phyloP scores from a whole-genome alignment of 2,329 filamentous ascomycete species.

The Colletotrichum paranaense region DNA sequence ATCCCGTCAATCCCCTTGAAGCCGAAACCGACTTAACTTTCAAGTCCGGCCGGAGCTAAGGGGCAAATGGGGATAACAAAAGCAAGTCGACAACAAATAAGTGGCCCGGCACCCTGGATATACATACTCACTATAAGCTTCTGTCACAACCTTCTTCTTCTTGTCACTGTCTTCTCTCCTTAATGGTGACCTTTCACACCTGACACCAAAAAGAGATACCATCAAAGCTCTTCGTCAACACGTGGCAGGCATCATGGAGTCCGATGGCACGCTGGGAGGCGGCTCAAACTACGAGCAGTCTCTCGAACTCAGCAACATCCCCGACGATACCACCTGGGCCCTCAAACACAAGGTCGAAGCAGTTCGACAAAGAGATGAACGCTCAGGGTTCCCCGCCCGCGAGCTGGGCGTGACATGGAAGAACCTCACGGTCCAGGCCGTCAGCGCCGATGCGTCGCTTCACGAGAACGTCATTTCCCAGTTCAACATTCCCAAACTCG shows the following conservation, averaged over 20 bases:
- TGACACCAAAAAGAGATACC: constrained; percentile 4
- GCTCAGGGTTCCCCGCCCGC: constrained; percentile 58
- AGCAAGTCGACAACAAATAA: neutral
- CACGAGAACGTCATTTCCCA: constrained; percentile 74
- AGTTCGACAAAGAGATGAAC: constrained; percentile 53
- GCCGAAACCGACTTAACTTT: constrained; percentile 8
- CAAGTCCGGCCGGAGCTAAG: neutral
- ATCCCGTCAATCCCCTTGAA: neutral
- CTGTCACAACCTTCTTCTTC: neutral
- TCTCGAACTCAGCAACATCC: constrained; percentile 8
- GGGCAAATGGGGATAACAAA: neutral
- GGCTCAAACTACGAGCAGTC: constrained; percentile 33
- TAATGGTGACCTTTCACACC: constrained; percentile 5
- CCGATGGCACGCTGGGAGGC: constrained; percentile 28
- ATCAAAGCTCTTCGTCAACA: neutral
- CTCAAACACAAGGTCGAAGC: constrained; percentile 60
- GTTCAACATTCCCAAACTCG: constrained; percentile 64
- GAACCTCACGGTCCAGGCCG: constrained; percentile 71
- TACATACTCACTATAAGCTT: neutral
- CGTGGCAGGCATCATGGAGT: constrained; percentile 32
- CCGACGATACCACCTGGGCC: constrained; percentile 47
- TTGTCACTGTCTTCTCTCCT: neutral
- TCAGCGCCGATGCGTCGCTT: constrained; percentile 70
- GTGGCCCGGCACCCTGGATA: neutral
- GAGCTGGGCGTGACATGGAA: constrained; percentile 74